Evolutionary conservation across 768 basidiomycete genomes (phyloP), one percentile per base, ranked within the genome.

Genomic region (Amanita phalloides): DNA sequence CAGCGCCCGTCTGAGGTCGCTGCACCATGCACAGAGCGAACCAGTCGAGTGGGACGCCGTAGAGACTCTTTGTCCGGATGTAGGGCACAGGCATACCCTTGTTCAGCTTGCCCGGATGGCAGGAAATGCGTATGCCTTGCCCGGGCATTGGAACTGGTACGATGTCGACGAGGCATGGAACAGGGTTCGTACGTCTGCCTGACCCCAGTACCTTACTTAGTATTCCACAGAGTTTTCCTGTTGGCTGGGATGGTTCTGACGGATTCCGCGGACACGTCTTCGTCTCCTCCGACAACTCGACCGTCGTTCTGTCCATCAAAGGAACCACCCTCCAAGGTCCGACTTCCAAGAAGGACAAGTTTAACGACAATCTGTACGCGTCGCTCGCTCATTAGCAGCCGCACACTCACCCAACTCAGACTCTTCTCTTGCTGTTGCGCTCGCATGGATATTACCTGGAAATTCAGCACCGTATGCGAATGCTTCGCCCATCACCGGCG

Each of bases 381-480:
- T 33, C 3, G 26, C n/a, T 11, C 37, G 32, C 37, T 11, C n/a
- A 43, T 32, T n/a, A 43, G 33, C 46, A 26, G 32, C 33, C 3
- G 7, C 20, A 14, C 8, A 36, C 14, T 48, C 43, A 37, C 17
- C 48, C 32, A 44, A 30, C 43, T 25, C 48, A 72, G 71, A 44
- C 65, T 90, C 14, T 90, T 89, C 61, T 88, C 92, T 0, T 98
- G 95, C 67, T 97, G 95, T 63, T 98, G 95, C 60, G 94, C 92
- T 13, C 76, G 82, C 30, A 86, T 94, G 33, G 87, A 90, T 64
- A 75, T 92, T 54, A 82, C 87, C 2, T 97, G 94, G 93, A 62
- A 78, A 25, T 85, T 90, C 62, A 75, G 76, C 33, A 82, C 86
- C 2, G 94, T 96, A 3, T 97, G 95, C 68, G 77, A 89, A 58